Percentiles rank a stretch among this genome's conserved stretches.
Conservation (phyloP, 2,329 filamentous ascomycete genomes). For the Aspergillus caelatus region DNA sequence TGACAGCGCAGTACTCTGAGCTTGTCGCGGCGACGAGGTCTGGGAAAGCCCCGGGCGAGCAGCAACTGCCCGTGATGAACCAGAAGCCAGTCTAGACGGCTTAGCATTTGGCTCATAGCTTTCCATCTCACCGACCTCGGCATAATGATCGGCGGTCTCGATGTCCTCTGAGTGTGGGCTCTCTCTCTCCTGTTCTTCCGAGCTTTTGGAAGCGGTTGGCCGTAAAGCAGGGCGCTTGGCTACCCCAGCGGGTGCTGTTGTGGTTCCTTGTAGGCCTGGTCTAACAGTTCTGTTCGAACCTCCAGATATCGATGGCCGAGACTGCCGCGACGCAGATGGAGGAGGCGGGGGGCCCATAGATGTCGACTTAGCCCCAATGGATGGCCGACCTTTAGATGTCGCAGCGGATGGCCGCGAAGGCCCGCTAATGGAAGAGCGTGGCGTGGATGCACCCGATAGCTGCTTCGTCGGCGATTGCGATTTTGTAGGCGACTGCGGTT, state of each 20-base stretch:
- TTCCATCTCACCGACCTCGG: slow-evolving; percentile 25
- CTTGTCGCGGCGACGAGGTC: slow-evolving; percentile 44
- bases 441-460: slow-evolving; percentile 57
- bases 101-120: slow-evolving; percentile 25
- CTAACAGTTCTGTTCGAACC: slow-evolving; percentile 36
- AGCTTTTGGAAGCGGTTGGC: slow-evolving; percentile 26
- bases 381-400: slow-evolving; percentile 57
- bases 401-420: slow-evolving; percentile 57
- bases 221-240: slow-evolving; percentile 40
- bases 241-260: slow-evolving; percentile 24
- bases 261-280: slow-evolving; percentile 31
- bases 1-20: slow-evolving; percentile 52
- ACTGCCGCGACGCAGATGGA: slow-evolving; percentile 33
- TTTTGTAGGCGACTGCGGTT: slow-evolving; percentile 69
- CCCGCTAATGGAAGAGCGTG: slow-evolving; percentile 48
- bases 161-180: slow-evolving; percentile 34
- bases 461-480: slow-evolving; percentile 83
- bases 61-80: slow-evolving; percentile 26
- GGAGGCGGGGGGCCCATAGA: slow-evolving; percentile 69
- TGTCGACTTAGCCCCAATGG: slow-evolving; percentile 55
- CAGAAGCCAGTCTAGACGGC: slow-evolving; percentile 26
- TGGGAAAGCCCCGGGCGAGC: slow-evolving; percentile 33
- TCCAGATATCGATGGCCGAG: slow-evolving; percentile 44
- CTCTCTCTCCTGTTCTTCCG: slow-evolving; percentile 30
- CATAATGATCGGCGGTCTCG: slow-evolving; percentile 30